Base-by-base conservation (phyloP, 2,329 filamentous ascomycete species). In the Seiridium unicorne region DNA sequence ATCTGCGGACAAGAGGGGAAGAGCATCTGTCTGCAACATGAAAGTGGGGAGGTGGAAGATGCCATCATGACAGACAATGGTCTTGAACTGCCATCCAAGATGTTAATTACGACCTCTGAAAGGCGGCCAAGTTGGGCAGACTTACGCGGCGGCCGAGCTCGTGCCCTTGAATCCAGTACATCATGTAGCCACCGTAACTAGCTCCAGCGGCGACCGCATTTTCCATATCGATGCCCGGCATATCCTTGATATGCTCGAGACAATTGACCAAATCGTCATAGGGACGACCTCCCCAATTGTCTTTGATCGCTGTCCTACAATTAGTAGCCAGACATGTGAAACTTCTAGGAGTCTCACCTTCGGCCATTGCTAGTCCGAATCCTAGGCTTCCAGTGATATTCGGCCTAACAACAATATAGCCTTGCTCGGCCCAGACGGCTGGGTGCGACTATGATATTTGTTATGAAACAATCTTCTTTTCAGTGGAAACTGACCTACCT, bases 151-250 rank as follows among this genome's bases (percentile, higher is more conserved):
- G 79, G 9, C 79, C 82, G 1, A 87, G 72, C 0, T 78, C 73
- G 31, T 85, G 79, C 0, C 83, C 83, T 54, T 84, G 77, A 31
- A 87, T 79, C 81, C 82, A 86, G 65, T 84, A 84, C 64, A 85
- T 78, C 81, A 87, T 81, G 69, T 84, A 87, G 8, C 83, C 84
- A n/a, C 84, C 84, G 61, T 82, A 86, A 5, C 80, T 81, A 5
- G 75, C 80, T 0, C 84, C 84, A 1, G 81, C 72, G 0, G 83
- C 77, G 26, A 86, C 76, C 1, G 81, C 82, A 5, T 83, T 81
- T 7, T 72, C 70, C 10, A 77, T 79, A 65, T 87, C 84, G 32
- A 87, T 75, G 57, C 81, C 85, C 0, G 85, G 72, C 8, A 84
- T 73, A 1, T 74, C 65, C 58, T 81, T 74, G 47, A 87, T 79